A percentile compares a stretch with the other conserved stretches of the same genome.
Conservation (phyloP, 768 basidiomycete genomes). For the Austroboletus eburneus region DNA sequence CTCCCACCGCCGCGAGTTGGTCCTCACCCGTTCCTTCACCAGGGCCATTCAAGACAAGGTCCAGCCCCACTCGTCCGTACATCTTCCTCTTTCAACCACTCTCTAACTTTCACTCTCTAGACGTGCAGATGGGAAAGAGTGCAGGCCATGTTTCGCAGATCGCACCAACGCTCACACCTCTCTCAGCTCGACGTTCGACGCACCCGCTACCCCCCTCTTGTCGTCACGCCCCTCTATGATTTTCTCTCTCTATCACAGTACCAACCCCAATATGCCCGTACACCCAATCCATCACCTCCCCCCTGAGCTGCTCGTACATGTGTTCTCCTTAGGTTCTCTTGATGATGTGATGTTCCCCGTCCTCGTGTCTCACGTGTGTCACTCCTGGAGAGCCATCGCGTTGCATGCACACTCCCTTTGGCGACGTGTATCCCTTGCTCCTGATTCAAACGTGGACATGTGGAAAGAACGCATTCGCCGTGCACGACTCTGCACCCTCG, state of each 20-base stretch:
- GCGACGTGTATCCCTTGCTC: conserved; percentile 52
- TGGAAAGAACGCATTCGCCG: conserved; percentile 62
- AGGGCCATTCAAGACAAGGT: conserved; percentile 43
- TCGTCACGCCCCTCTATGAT: conserved; percentile 27
- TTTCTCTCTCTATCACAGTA: conserved; percentile 21
- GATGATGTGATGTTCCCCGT: conserved; percentile 56
- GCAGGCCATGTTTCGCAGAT: conserved; percentile 17
- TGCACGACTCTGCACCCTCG: conserved; percentile 56
- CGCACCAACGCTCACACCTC: conserved; percentile 17
- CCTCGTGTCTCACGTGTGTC: conserved; percentile 65
- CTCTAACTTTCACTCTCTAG: conserved; percentile 12
- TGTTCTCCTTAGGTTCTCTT: conserved; percentile 59
- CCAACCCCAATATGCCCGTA: conserved; percentile 22
- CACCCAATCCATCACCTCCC: conserved; percentile 60
- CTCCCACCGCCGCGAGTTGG: conserved; percentile 44
- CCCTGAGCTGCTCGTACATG: conserved; percentile 56
- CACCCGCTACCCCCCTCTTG: conserved; percentile 11
- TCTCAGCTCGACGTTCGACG: conserved; percentile 15
- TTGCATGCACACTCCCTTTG: conserved; percentile 61
- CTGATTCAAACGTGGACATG: conserved; percentile 43
- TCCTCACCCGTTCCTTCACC: conserved; percentile 48
- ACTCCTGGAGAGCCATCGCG: conserved; percentile 57
- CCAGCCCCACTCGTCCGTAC: conserved; percentile 29
- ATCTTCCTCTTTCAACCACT: background rate
- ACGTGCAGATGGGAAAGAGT: conserved; percentile 19